Conservation (phyloP, 192 early-diverging fungal species). For the Gigaspora rosea region DNA sequence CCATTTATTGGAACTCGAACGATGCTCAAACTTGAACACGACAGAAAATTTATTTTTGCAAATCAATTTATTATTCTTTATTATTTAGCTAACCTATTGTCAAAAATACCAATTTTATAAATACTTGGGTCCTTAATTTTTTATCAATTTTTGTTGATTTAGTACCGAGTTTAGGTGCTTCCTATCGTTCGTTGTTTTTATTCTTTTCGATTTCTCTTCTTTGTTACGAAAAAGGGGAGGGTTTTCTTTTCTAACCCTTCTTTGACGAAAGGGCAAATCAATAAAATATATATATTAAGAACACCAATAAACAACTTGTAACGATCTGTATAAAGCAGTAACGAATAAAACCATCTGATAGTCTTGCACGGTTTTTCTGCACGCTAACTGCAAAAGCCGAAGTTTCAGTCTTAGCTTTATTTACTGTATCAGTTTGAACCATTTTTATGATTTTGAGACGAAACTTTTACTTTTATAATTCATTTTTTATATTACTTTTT, state of each 20-base stretch:
- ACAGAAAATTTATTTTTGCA: not conserved
- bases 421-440: not conserved
- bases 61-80: too few relatives aligned
- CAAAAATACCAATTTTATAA: not conserved
- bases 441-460: not conserved
- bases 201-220: not conserved
- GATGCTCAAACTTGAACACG: not conserved
- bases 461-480: not conserved
- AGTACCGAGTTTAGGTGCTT: not conserved
- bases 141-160: not conserved
- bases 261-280: not conserved
- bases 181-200: not conserved
- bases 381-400: not conserved
- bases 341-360: not conserved
- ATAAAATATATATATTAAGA: not conserved
- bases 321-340: slow-evolving; percentile 9
- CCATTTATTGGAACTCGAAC: too few relatives aligned
- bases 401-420: slow-evolving; percentile 6
- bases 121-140: not conserved
- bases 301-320: not conserved
- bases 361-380: not conserved
- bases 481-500: not conserved
- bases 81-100: too few relatives aligned
- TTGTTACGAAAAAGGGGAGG: not conserved
- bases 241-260: not conserved